Base-by-base conservation (phyloP, 2,329 filamentous ascomycete genomes). In the Geosmithia morbida region DNA sequence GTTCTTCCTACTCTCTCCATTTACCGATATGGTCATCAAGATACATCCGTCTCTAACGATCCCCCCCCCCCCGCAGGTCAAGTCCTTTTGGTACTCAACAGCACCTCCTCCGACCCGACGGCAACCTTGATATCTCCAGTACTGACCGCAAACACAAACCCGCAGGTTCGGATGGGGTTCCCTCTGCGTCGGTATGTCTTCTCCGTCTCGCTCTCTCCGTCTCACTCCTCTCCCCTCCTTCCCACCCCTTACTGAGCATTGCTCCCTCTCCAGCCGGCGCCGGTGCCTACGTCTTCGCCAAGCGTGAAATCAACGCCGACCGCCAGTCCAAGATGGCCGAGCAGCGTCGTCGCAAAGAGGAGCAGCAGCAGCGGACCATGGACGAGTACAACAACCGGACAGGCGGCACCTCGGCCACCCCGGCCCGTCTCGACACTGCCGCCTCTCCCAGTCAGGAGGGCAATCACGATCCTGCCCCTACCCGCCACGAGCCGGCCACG, bases 221-320 rank as follows among this genome's bases (percentile, higher is more conserved):
- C 33, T 37, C n/a, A 10, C n/a, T 20, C 40, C 40, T 7, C 19
- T 42, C 40, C 6, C 8, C n/a, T 43, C 4, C 17, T 22, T 26
- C 10, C 43, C 13, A 14, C n/a, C 1, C 18, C 14, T 19, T 14
- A 19, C 26, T n/a, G n/a, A n/a, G n/a, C n/a, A n/a, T n/a, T n/a
- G n/a, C n/a, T n/a, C n/a, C n/a, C n/a, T n/a, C 18, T 48, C 18
- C 59, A 88, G 87, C 89, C 55, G 92, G 90, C 60, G 92, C 80
- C 54, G 86, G 83, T 52, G 88, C 90, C 58, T 98, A 97, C 73
- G 88, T 86, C 71, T 95, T 96, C 63, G 92, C 92, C 53, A 98
- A 98, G 74, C 77, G 79, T 60, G 83, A 82, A 64, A 94, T 98
- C 75, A 95, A 96, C 62, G 85, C 85, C 55, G 88, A 96, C 66